phyloP scores from a whole-genome alignment of 495 filamentous ascomycete genomes.

The Neurospora hispaniola region DNA sequence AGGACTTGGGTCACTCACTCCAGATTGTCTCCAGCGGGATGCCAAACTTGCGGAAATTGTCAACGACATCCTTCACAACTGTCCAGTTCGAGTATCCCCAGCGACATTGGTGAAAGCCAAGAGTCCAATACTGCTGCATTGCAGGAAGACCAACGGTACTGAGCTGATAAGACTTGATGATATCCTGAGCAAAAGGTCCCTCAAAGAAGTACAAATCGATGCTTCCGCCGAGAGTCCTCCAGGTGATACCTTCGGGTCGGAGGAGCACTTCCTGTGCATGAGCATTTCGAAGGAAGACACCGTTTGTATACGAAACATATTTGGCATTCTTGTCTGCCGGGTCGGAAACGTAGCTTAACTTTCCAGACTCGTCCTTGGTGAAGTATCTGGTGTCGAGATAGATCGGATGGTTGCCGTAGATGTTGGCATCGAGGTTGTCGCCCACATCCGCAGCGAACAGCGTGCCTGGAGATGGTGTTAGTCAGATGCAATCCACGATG shows the following conservation, averaged over 20 bases:
- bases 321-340: constrained; percentile 40
- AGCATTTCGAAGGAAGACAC: constrained; percentile 70
- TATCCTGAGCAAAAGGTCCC: constrained; percentile 59
- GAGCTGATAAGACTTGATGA: constrained; percentile 59
- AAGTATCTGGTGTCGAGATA: constrained; percentile 74
- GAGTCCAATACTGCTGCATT: constrained; percentile 84
- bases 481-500: neutral
- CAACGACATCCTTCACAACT: constrained; percentile 63
- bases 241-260: constrained; percentile 55
- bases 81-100: constrained; percentile 75
- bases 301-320: constrained; percentile 64
- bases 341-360: constrained; percentile 42
- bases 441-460: constrained; percentile 61
- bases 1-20: constrained; percentile 23
- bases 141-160: constrained; percentile 59
- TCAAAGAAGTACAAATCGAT: constrained; percentile 78
- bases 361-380: constrained; percentile 41
- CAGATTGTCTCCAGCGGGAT: constrained; percentile 82
- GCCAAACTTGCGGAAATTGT: constrained; percentile 56
- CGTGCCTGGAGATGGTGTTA: constrained; percentile 33
- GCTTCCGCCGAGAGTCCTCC: constrained; percentile 69
- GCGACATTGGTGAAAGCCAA: constrained; percentile 77
- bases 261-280: constrained; percentile 71
- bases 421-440: constrained; percentile 55
- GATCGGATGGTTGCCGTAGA: constrained; percentile 74